Evolutionary conservation across 129 eudicot genomes (phyloP).

Genomic region (Ambrosia trifida): DNA sequence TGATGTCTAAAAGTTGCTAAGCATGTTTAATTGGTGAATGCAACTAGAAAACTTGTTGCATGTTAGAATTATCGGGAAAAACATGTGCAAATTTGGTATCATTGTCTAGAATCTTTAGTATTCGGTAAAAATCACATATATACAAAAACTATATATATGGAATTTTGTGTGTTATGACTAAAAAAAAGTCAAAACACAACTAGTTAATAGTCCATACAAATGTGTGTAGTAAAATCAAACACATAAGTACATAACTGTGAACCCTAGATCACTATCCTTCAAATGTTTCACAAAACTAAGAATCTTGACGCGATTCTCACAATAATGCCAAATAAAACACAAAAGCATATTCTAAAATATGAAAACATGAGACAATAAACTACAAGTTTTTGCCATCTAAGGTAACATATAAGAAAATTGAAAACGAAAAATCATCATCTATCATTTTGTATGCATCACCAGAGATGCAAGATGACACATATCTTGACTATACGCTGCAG

Average conservation of each 20-base stretch:
- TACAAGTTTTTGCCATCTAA: conserved; percentile 29
- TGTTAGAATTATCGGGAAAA: too few species aligned
- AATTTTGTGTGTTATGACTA: too few species aligned
- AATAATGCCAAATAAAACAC: conserved; percentile 17
- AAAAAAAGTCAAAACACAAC: too few species aligned
- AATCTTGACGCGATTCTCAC: conserved; percentile 22
- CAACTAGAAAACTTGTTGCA: too few species aligned
- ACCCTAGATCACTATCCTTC: conserved; percentile 42
- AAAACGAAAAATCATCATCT: conserved; percentile 27
- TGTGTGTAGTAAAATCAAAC: conserved; percentile 5
- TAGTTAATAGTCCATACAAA: neutral
- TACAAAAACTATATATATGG: too few species aligned
- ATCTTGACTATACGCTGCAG: conserved; percentile 59
- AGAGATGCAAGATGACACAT: conserved; percentile 54
- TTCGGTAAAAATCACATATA: too few species aligned
- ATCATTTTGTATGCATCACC: conserved; percentile 43
- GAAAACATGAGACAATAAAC: conserved; percentile 21
- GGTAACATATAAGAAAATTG: conserved; percentile 22
- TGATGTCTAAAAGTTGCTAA: too few species aligned
- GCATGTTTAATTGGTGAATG: too few species aligned
- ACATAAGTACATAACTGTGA: conserved; percentile 11
- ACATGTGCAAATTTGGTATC: too few species aligned
- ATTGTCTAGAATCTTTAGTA: too few species aligned
- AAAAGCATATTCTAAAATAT: conserved; percentile 17
- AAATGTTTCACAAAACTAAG: conserved; percentile 39